Base-by-base conservation (phyloP, 331 rosid genomes). In the Telfairia occidentalis region DNA sequence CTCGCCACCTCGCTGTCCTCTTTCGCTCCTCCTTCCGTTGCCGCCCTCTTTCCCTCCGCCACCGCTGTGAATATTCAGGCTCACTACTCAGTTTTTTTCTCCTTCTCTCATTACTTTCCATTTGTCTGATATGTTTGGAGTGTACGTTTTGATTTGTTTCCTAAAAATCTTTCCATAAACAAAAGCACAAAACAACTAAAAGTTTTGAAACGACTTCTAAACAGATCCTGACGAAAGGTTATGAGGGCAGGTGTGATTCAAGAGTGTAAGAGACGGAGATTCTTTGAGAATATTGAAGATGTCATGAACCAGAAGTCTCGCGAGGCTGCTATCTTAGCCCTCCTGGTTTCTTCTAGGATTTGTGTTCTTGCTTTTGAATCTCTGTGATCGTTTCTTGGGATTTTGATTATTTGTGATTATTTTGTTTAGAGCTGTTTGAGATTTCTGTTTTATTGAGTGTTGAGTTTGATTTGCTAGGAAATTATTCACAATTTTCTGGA, bases 191-290 rank as follows among this genome's bases (percentile, higher is more conserved):
- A n/a, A n/a, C n/a, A n/a, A n/a, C n/a, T n/a, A n/a, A n/a, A n/a
- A n/a, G n/a, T n/a, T n/a, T n/a, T n/a, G n/a, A n/a, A n/a, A n/a
- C 74, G 91, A 80, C 80, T 93, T 2, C 84, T 93, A 13, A 78
- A 77, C 75, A 80, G 95, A 82, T 93, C 89, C 76, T 81, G 90
- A 0, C 78, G 96, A 45, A 96, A 93, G 84, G 98, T 93, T 10
- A 83, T 91, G 91, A 84, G 43, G 66, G 92, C 98, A 13, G 96
- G 97, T 4, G 82, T 93, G 46, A 85, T 91, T 67, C 95, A 93
- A 77, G 97, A 90, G 73, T 80, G 84, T 46, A 89, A 84, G 87
- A 80, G 98, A 53, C 85, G 97, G 76, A 82, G 80, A 80, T 91
- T 60, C 81, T 81, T 77, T 18, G 97, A 92, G 84, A 90, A 79